Conservation (phyloP, 2,329 filamentous ascomycete genomes). For the Phaeosphaeriaceae sp. region DNA sequence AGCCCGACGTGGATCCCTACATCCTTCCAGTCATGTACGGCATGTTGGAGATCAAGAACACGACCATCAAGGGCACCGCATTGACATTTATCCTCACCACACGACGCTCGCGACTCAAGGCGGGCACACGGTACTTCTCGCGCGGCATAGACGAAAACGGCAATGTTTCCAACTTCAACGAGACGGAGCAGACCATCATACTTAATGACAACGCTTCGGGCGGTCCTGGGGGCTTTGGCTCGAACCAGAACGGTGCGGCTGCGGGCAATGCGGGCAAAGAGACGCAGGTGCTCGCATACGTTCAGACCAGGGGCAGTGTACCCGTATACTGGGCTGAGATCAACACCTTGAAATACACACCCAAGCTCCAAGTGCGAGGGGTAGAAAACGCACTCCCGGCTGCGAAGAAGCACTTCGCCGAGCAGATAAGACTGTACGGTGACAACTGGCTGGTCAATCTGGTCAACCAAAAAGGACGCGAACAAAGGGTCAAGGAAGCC, state of each 20-base stretch:
- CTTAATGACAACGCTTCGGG: constrained; percentile 79
- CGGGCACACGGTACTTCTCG: constrained; percentile 93
- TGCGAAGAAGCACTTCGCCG: constrained; percentile 85
- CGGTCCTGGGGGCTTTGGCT: constrained; percentile 79
- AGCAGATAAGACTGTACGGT: constrained; percentile 92
- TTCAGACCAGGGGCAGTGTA: constrained; percentile 95
- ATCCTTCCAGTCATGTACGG: constrained; percentile 96
- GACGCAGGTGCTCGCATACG: constrained; percentile 89
- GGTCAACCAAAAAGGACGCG: constrained; percentile 94
- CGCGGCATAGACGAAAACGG: constrained; percentile 92
- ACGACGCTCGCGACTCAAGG: constrained; percentile 83
- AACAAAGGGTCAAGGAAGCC: constrained; percentile 86
- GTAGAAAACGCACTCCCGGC: constrained; percentile 81
- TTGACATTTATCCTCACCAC: constrained; percentile 89
- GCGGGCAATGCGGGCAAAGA: constrained; percentile 70
- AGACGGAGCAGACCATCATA: constrained; percentile 92
- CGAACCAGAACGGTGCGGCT: constrained; percentile 72
- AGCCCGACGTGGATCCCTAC: constrained; percentile 83
- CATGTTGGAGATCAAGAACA: constrained; percentile 90
- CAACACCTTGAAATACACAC: constrained; percentile 90
- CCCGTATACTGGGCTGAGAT: constrained; percentile 96
- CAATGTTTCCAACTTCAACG: constrained; percentile 98
- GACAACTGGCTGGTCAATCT: constrained; percentile 98
- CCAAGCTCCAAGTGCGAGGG: constrained; percentile 85
- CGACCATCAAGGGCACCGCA: constrained; percentile 81